Evolutionary conservation across 2,329 filamentous ascomycete genomes (phyloP), one percentile per base, ranked within the genome.

Genomic region (Nemania sp.): DNA sequence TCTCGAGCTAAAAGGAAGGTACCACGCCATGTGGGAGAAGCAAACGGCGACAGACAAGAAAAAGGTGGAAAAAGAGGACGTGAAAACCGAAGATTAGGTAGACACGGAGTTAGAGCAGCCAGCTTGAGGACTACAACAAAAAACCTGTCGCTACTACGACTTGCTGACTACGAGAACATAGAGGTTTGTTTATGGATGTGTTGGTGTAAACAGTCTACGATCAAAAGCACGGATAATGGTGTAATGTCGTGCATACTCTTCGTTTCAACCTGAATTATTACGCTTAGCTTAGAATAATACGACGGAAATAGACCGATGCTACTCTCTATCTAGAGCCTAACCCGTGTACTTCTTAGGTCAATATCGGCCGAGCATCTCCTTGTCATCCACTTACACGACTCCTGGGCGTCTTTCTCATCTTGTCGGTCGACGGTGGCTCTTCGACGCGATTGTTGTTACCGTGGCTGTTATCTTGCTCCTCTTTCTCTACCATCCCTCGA

Each of bases 21-120:
- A 85, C 61, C 73, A 77, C 51, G 76, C 79, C 29, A 78, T 86
- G 68, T 86, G 83, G 83, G 74, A 78, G 66, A 81, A 81, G 61
- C 81, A 83, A 64, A 79, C 76, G 2, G 78, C 74, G 0, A 73
- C 72, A 9, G 77, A 64, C 32, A 64, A 79, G 54, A 79, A 78
- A 65, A 73, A 71, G n/a, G 37, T 35, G 12, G 62, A 63, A 49
- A 65, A 65, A 37, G 57, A 58, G 3, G 62, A 58, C 7, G 39
- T 21, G 32, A 55, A 54, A 52, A 20, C 42, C 5, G 63, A 65
- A 20, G 59, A 62, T 17, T 52, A 45, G 48, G 20, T 52, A 45
- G 48, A 53, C 39, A 17, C 18, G 42, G 63, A 37, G 13, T 61
- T 65, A 34, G 39, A 13, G 12, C n/a, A 42, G 48, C 12, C n/a